Evolutionary conservation across 164 flowering plant genomes (phyloP), one percentile per base, ranked within the genome.

Genomic region (Liriodendron chinense): DNA sequence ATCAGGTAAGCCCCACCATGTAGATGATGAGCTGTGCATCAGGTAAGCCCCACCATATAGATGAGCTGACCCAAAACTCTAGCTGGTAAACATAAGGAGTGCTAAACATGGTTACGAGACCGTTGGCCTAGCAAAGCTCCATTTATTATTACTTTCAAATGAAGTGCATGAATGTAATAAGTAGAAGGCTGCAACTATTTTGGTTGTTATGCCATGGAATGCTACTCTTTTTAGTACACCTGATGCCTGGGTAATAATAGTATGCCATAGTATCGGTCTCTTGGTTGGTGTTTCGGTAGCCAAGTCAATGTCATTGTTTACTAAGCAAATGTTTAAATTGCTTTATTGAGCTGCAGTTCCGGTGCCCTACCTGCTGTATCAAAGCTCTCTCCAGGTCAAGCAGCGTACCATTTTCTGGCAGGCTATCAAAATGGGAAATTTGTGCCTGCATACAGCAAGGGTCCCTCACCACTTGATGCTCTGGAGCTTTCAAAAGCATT

Each of bases 391-490:
- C 84, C 88, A 61, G 88, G 87, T 22, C 91, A 88, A 70, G 89
- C 89, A 73, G 91, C 89, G 9, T 88, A 86, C 79, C 91, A 88
- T 76, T 88, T 85, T 77, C 69, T 88, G 62, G 86, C 87, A 10
- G 89, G 91, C 13, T 83, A 86, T 77, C 88, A 83, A 76, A 81
- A 84, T 80, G 91, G 88, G 26, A 85, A 82, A 7, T 88, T 86
- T 70, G 77, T 83, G 25, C 91, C 91, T 53, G 86, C 83, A 26
- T 88, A 83, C 70, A 63, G 18, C 81, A 77, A 78, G 24, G 80
- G 84, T 26, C 82, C 83, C 20, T 84, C 85, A 34, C 74, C 87
- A 61, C 21, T 82, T 74, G 82, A 84, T 28, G 78, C 88, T 12
- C 56, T 88, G 67, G 88, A 85, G 68, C 86, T 85, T 65, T 84